These are phyloP conservation scores for Volvariella surrecta DNA, from an alignment of 1,284 basidiomycete species.

Conservation along the genomic window DNA sequence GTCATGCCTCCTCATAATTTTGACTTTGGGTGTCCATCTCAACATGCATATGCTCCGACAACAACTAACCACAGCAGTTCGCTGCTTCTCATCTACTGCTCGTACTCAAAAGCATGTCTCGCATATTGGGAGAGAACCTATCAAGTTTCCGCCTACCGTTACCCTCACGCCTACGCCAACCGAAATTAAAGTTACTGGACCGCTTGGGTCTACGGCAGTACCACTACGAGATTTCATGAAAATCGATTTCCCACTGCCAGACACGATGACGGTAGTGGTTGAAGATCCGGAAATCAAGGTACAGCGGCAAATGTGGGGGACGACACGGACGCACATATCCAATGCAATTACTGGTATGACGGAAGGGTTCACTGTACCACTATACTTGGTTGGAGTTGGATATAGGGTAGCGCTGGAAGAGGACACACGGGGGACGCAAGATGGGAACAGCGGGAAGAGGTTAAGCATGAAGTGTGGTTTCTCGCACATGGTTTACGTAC, in stretches of 20 bases:
- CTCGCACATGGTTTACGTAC: slow-evolving; percentile 80
- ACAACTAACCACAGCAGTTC: slow-evolving; percentile 23
- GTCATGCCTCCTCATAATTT: not conserved
- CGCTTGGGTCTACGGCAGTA: slow-evolving; percentile 66
- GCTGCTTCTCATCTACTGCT: slow-evolving; percentile 38
- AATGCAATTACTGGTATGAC: slow-evolving; percentile 92
- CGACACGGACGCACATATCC: slow-evolving; percentile 80
- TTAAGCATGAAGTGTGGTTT: slow-evolving; percentile 89
- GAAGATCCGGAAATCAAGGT: slow-evolving; percentile 64
- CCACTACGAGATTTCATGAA: slow-evolving; percentile 64
- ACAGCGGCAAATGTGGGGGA: slow-evolving; percentile 89
- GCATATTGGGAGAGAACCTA: slow-evolving; percentile 79
- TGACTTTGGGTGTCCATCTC: not conserved
- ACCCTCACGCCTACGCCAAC: slow-evolving; percentile 45
- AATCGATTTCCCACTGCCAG: slow-evolving; percentile 43
- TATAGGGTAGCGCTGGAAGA: slow-evolving; percentile 86
- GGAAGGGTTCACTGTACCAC: slow-evolving; percentile 74
- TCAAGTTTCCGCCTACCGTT: slow-evolving; percentile 63
- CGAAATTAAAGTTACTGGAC: slow-evolving; percentile 61
- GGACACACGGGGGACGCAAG: slow-evolving; percentile 60
- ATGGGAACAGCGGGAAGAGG: slow-evolving; percentile 52
- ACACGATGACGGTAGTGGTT: slow-evolving; percentile 54
- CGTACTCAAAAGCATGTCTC: slow-evolving; percentile 38
- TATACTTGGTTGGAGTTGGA: slow-evolving; percentile 92
- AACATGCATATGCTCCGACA: slow-evolving; percentile 18